Evolutionary conservation across 306 rosid species (phyloP).

Genomic region (Amphicarpaea edgeworthii): DNA sequence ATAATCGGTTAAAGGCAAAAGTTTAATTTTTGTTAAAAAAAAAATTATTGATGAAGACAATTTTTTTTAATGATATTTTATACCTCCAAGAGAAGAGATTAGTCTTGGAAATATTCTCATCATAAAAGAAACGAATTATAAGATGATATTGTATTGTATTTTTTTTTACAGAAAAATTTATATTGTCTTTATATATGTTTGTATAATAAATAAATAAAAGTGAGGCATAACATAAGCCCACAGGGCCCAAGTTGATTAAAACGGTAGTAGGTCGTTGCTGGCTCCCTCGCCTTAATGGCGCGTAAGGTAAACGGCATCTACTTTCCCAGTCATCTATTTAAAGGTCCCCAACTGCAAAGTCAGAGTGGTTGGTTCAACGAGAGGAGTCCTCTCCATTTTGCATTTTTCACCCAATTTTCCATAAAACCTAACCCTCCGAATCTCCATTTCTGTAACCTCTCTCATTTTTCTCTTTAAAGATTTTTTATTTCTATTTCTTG

Average conservation of each 20-base stretch:
- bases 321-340: conserved; percentile 36
- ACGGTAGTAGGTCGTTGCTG: conserved; percentile 14
- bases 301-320: conserved; percentile 34
- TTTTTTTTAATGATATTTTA: too few species aligned
- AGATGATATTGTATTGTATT: too few species aligned
- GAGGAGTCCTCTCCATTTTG: conserved; percentile 2
- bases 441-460: background rate
- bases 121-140: too few species aligned
- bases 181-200: too few species aligned
- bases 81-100: too few species aligned
- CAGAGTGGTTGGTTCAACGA: conserved; percentile 34
- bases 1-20: too few species aligned
- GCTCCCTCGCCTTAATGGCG: conserved; percentile 30
- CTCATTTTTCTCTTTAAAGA: too few species aligned
- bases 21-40: too few species aligned
- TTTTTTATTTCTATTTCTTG: background rate
- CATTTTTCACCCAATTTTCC: background rate
- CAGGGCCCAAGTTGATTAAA: background rate
- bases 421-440: background rate
- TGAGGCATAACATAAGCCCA: background rate
- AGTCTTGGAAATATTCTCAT: too few species aligned
- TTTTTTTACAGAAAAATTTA: too few species aligned
- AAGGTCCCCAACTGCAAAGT: conserved; percentile 17
- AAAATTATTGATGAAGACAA: too few species aligned
- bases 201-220: too few species aligned